These are phyloP conservation scores for Fusarium robinianum DNA, from an alignment of 2,329 filamentous ascomycete species.

Conservation along the genomic window DNA sequence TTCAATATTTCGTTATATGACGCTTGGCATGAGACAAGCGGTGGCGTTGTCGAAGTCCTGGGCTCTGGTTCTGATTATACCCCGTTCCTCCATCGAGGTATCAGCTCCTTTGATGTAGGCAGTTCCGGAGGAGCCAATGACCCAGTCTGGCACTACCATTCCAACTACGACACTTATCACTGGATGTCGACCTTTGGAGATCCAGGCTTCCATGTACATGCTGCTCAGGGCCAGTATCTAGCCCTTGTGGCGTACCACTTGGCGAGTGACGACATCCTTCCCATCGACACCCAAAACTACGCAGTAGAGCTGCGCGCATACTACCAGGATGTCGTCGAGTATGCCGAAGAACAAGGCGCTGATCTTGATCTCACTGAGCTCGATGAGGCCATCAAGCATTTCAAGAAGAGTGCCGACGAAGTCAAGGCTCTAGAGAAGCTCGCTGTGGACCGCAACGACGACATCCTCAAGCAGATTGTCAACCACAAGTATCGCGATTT, in stretches of 20 bases:
- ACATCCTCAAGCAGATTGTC: conserved; percentile 42
- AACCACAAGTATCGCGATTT: conserved; percentile 55
- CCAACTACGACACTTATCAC: conserved; percentile 81
- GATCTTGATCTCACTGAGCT: conserved; percentile 46
- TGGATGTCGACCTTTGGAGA: conserved; percentile 86
- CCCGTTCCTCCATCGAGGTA: conserved; percentile 63
- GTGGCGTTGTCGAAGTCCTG: conserved; percentile 54
- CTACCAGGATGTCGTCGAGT: conserved; percentile 44
- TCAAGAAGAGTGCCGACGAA: conserved; percentile 40
- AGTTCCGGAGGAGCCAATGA: conserved; percentile 51
- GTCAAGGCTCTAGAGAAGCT: conserved; percentile 41
- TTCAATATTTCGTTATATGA: conserved; percentile 48
- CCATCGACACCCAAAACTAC: conserved; percentile 49
- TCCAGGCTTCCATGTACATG: conserved; percentile 63
- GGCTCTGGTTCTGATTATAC: conserved; percentile 72
- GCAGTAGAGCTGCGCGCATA: conserved; percentile 46
- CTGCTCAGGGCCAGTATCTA: conserved; percentile 56
- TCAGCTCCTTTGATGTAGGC: conserved; percentile 58
- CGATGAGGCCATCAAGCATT: conserved; percentile 45
- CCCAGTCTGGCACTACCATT: conserved; percentile 76
- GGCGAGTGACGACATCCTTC: conserved; percentile 44
- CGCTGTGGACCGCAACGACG: conserved; percentile 37
- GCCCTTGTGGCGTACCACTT: conserved; percentile 47
- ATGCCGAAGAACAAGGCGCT: conserved; percentile 38
- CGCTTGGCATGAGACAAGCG: conserved; percentile 44